These are phyloP conservation scores for Solanum piurae DNA, from an alignment of 257 asterid species.

Conservation along the genomic window DNA sequence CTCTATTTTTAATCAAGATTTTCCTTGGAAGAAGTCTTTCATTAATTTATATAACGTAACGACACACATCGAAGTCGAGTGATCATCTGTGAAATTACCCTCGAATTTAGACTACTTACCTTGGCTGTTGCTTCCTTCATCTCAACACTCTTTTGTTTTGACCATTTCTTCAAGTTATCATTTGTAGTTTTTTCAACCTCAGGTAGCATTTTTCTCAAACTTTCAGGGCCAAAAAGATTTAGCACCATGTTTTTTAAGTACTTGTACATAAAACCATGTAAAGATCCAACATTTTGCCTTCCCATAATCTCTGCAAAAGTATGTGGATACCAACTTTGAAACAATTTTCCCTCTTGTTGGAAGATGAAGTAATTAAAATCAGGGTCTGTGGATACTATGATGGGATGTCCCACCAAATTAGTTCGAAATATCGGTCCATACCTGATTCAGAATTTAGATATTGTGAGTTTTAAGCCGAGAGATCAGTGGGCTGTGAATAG, in stretches of 20 bases:
- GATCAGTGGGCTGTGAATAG: not conserved
- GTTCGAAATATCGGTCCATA: not conserved
- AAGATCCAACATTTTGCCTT: not conserved
- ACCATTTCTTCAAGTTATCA: conserved; percentile 35
- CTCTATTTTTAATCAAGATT: too few species aligned
- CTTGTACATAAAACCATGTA: conserved; percentile 39
- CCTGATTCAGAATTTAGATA: not conserved
- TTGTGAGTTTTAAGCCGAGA: not conserved
- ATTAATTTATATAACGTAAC: not conserved
- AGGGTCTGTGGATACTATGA: not conserved
- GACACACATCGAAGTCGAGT: too few species aligned
- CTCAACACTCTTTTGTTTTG: conserved; percentile 23
- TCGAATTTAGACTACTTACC: conserved; percentile 4
- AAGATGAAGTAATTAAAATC: not conserved
- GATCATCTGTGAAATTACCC: not conserved
- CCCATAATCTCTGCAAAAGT: not conserved
- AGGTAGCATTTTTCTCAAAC: conserved; percentile 56
- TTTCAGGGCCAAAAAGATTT: conserved; percentile 61
- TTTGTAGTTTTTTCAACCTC: conserved; percentile 54
- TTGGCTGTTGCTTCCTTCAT: conserved; percentile 60
- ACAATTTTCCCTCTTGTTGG: not conserved
- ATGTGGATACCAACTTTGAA: not conserved
- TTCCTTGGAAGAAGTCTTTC: too few species aligned
- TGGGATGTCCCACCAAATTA: not conserved
- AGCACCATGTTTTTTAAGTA: conserved; percentile 70